Conservation (phyloP, 2,329 filamentous ascomycete genomes). For the Aureobasidium melanogenum region DNA sequence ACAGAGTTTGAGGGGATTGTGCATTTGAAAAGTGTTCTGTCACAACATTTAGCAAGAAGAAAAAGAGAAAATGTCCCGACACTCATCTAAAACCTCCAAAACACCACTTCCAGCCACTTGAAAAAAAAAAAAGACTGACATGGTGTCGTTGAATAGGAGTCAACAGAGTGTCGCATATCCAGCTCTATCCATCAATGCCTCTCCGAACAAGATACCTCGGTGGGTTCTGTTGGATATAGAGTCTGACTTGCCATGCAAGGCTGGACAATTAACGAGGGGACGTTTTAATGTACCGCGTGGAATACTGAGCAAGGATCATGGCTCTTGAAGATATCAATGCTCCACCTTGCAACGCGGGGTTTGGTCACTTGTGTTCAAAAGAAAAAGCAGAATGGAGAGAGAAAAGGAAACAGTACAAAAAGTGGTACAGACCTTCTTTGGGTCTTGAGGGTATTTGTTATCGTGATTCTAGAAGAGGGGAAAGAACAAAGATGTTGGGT, state of each 20-base stretch:
- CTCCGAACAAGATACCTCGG: background rate
- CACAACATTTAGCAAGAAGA: background rate
- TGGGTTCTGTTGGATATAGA: background rate
- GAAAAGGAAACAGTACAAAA: background rate
- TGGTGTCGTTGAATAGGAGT: background rate
- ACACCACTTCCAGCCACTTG: background rate
- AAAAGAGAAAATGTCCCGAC: conserved; percentile 5
- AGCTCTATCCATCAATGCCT: background rate
- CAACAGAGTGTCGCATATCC: background rate
- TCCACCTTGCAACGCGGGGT: conserved; percentile 43
- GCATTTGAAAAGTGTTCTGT: too few relatives aligned
- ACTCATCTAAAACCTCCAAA: background rate
- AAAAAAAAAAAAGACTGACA: background rate
- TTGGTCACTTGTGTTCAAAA: background rate
- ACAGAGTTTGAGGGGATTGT: too few relatives aligned
- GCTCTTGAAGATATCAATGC: conserved; percentile 38
- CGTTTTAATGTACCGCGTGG: conserved; percentile 39
- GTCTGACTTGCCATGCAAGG: background rate
- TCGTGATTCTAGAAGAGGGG: background rate
- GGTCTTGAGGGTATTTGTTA: background rate
- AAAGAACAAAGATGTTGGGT: background rate
- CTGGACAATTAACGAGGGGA: background rate
- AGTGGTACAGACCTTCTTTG: conserved; percentile 3
- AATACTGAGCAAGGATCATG: conserved; percentile 48
- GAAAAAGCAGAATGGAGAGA: background rate